Evolutionary conservation across 1,284 basidiomycete species (phyloP), one percentile per base, ranked within the genome.

Genomic region (Irpex sp.): DNA sequence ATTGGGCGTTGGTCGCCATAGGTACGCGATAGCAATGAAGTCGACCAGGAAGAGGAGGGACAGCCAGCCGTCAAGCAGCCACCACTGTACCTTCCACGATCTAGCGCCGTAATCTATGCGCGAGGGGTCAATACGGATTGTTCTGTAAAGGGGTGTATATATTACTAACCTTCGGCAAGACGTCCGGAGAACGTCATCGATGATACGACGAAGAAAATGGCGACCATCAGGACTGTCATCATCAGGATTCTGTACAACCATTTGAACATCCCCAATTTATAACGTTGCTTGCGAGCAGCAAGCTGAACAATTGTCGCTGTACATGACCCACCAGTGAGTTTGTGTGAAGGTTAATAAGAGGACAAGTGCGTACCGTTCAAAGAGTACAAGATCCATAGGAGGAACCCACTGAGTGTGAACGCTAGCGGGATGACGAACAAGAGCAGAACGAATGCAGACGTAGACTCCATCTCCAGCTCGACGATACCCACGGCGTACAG

Each of bases 51-150:
- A 97, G 40, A 97, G 86, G 36, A 95, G 80, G 0, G 92, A 87
- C 36, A 98, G 83, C 83, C 94, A 98, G n/a, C 96, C 97, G 71
- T 99, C 97, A 52, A 99, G 83, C 13, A 99, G 79, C 86, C 96
- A 94, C 97, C 97, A 99, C 59, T 96, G 87, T 60, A 88, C 86
- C 67, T 85, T 85, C 97, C 97, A 99, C n/a, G 94, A 93, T 66
- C 91, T 89, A 1, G 96, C 92, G 5, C 93, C 91, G 72, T 97
- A 98, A 73, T 97, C 94, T 94, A 61, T n/a, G 56, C 11, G 15
- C 7, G 15, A 19, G 34, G 13, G 31, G 17, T 49, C 1, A 51
- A 19, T 21, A 51, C 7, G 13, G 48, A 51, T 7, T 9, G 5
- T 19, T n/a, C 5, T 8, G 3, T n/a, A 8, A 5, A 19, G 3